phyloP scores from a whole-genome alignment of 2,329 filamentous ascomycete species.

The Fusarium coicis region DNA sequence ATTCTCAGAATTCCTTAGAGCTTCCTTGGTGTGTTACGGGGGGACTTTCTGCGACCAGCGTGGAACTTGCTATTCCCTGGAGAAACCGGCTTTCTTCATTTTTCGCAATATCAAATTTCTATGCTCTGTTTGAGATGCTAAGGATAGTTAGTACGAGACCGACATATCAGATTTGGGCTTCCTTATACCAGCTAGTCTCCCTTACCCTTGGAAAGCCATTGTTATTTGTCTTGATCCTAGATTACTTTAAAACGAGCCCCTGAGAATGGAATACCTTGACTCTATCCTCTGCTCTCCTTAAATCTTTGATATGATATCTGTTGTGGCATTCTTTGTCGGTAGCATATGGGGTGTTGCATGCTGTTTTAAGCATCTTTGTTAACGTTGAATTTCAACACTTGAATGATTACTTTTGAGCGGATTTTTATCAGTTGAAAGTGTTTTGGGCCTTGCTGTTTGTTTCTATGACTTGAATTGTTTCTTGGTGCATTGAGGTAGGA shows the following conservation, averaged over 20 bases:
- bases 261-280: not conserved
- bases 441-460: not conserved
- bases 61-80: not conserved
- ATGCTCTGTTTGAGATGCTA: not conserved
- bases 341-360: too few relatives aligned
- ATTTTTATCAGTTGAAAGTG: rapidly evolving
- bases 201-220: too few relatives aligned
- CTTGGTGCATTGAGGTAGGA: not conserved
- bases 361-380: not conserved
- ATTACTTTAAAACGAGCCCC: not conserved
- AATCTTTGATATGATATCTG: not conserved
- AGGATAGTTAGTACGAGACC: not conserved
- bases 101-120: rapidly evolving
- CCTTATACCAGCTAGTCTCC: not conserved
- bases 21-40: not conserved
- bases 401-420: not conserved
- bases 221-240: rapidly evolving
- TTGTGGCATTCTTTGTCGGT: not conserved
- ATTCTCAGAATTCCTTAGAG: not conserved
- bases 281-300: not conserved
- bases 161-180: not conserved
- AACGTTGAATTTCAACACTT: not conserved
- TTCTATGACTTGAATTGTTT: not conserved
- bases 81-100: not conserved
- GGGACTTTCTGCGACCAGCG: not conserved